These are phyloP conservation scores for Detonula confervacea DNA, from an alignment of 352 stramenopile species.

Conservation along the genomic window DNA sequence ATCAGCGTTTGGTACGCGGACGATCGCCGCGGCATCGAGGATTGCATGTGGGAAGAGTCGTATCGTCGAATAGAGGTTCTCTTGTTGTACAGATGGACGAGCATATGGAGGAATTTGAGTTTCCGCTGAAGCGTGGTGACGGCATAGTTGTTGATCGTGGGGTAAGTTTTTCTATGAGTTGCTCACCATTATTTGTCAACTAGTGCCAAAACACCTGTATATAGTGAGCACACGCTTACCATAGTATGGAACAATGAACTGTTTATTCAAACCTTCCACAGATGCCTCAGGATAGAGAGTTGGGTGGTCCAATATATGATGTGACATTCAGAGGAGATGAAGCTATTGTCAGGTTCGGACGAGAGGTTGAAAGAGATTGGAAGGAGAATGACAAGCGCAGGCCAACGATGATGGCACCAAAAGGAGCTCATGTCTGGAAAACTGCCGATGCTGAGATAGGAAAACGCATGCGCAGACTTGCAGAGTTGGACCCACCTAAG, in stretches of 20 bases:
- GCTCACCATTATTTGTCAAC: too few relatives aligned
- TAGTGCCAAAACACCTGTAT: not conserved
- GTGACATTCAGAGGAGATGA: slow-evolving; percentile 41
- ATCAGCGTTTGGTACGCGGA: slow-evolving; percentile 76
- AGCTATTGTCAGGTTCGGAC: slow-evolving; percentile 50
- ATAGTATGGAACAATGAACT: not conserved
- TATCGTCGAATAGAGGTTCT: slow-evolving; percentile 40
- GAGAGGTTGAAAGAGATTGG: slow-evolving; percentile 54
- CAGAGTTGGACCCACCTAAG: slow-evolving; percentile 46
- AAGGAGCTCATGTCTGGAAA: slow-evolving; percentile 72
- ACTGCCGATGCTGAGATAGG: slow-evolving; percentile 68
- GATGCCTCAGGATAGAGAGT: slow-evolving; percentile 71
- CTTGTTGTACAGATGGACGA: slow-evolving; percentile 55
- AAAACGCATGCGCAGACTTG: slow-evolving; percentile 67
- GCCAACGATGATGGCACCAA: slow-evolving; percentile 50
- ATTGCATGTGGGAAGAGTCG: slow-evolving; percentile 71
- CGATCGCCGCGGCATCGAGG: slow-evolving; percentile 74
- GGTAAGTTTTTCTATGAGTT: not conserved
- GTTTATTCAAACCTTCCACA: not conserved
- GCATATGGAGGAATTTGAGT: slow-evolving; percentile 1
- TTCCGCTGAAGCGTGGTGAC: slow-evolving; percentile 68
- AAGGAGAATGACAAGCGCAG: slow-evolving; percentile 35
- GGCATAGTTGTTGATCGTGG: slow-evolving; percentile 79
- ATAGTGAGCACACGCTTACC: not conserved
- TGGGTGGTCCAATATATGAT: slow-evolving; percentile 80